Conservation (phyloP, 495 filamentous ascomycete genomes). For the Talaromyces adpressus region DNA sequence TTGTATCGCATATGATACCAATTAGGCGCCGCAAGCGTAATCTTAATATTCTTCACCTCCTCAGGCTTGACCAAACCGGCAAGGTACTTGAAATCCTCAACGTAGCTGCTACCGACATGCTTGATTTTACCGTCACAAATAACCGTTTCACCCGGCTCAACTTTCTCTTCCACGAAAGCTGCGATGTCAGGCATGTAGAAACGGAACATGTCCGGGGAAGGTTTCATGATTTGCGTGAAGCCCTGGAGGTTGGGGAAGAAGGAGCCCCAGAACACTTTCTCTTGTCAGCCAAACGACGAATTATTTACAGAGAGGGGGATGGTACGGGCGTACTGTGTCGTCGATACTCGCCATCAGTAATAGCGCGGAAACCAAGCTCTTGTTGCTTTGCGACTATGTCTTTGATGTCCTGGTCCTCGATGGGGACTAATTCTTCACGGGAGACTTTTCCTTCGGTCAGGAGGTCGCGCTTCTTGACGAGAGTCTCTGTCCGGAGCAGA, state of each 20-base stretch:
- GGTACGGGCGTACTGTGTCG: conserved; percentile 46
- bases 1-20: conserved; percentile 72
- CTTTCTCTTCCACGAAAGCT: conserved; percentile 60
- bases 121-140: conserved; percentile 67
- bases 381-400: conserved; percentile 59
- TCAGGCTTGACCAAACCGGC: conserved; percentile 52
- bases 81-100: conserved; percentile 63
- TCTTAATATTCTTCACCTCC: conserved; percentile 58
- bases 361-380: conserved; percentile 57
- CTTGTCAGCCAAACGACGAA: too few species aligned
- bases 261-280: conserved; percentile 65
- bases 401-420: conserved; percentile 63
- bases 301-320: too few species aligned
- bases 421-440: conserved; percentile 28
- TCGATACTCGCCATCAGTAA: conserved; percentile 73
- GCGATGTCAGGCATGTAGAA: conserved; percentile 74
- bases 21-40: conserved; percentile 66
- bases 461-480: conserved; percentile 57
- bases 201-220: conserved; percentile 57
- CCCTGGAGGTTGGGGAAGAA: conserved; percentile 74
- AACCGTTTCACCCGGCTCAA: conserved; percentile 69
- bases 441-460: conserved; percentile 43
- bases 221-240: conserved; percentile 54
- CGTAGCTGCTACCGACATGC: conserved; percentile 54
- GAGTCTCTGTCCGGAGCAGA: conserved; percentile 62